A percentile compares a stretch with the other conserved stretches of the same genome.
Conservation (phyloP, 129 eudicot species). For the Tagetes patula region DNA sequence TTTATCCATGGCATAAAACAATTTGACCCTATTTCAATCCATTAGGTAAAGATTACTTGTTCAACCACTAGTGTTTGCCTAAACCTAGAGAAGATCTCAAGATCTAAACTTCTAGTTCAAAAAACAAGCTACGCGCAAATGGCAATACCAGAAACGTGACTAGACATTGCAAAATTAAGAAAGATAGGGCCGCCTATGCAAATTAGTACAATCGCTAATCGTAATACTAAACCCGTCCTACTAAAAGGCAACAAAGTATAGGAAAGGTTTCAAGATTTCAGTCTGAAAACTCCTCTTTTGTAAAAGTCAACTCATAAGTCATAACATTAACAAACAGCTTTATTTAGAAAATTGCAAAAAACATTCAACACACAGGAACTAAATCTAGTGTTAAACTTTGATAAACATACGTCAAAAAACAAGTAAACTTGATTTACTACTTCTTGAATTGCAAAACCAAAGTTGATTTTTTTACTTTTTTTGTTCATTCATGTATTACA, state of each 20-base stretch:
- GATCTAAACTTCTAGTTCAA: neutral
- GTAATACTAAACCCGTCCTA: slow-evolving; percentile 19
- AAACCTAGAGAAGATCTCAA: too few relatives aligned
- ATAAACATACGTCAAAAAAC: neutral
- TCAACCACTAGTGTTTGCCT: neutral
- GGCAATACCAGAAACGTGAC: slow-evolving; percentile 2
- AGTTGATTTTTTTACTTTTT: neutral
- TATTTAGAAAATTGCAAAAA: slow-evolving; percentile 6
- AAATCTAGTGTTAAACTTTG: neutral
- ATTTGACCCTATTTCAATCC: neutral
- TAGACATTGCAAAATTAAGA: neutral
- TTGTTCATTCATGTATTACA: neutral
- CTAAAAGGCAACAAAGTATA: slow-evolving; percentile 19
- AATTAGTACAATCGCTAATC: slow-evolving; percentile 19
- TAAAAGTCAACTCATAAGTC: slow-evolving; percentile 32
- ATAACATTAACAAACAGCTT: slow-evolving; percentile 5
- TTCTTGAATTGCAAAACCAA: slow-evolving; percentile 8
- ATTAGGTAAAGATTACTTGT: neutral
- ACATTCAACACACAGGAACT: slow-evolving; percentile 6
- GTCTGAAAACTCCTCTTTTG: neutral
- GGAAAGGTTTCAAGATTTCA: slow-evolving; percentile 15
- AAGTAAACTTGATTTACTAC: slow-evolving; percentile 10
- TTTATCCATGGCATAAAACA: neutral
- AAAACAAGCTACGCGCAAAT: slow-evolving; percentile 7
- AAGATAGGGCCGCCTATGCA: slow-evolving; percentile 11